Percentiles rank a stretch among this genome's conserved stretches.
phyloP scores from a whole-genome alignment of 2,329 filamentous ascomycete genomes.

The Fusarium longipes region DNA sequence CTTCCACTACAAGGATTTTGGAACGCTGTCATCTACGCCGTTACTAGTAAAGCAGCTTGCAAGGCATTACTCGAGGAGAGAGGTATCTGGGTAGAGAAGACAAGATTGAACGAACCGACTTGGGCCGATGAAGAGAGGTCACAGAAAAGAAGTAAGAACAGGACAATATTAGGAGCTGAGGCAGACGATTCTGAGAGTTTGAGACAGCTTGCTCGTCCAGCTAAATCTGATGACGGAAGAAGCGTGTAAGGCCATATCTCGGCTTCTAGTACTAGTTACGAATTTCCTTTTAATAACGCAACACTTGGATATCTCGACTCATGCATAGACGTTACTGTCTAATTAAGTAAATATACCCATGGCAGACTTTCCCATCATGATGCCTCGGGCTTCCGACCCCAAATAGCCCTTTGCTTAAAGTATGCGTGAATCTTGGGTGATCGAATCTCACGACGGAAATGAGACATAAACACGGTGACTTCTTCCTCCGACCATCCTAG shows the following conservation, averaged over 20 bases:
- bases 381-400: background rate
- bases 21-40: slow-evolving; percentile 1
- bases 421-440: slow-evolving; percentile 11
- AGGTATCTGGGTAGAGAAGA: background rate
- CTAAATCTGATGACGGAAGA: background rate
- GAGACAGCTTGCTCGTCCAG: background rate
- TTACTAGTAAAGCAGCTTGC: background rate
- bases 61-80: slow-evolving; percentile 4
- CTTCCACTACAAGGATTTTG: slow-evolving; percentile 5
- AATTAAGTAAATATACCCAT: too few species aligned
- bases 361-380: background rate
- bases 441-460: slow-evolving; percentile 1
- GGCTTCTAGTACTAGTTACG: background rate
- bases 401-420: slow-evolving; percentile 12
- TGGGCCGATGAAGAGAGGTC: background rate
- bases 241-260: background rate
- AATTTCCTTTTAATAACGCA: background rate
- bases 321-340: too few species aligned
- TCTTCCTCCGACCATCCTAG: background rate
- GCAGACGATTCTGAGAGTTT: background rate
- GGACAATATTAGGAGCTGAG: background rate
- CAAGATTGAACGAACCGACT: background rate
- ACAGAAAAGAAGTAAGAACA: background rate
- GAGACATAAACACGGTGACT: background rate
- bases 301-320: too few species aligned